These are phyloP conservation scores for Chaetomium sp. DNA, from an alignment of 2,329 filamentous ascomycete genomes.

Conservation along the genomic window DNA sequence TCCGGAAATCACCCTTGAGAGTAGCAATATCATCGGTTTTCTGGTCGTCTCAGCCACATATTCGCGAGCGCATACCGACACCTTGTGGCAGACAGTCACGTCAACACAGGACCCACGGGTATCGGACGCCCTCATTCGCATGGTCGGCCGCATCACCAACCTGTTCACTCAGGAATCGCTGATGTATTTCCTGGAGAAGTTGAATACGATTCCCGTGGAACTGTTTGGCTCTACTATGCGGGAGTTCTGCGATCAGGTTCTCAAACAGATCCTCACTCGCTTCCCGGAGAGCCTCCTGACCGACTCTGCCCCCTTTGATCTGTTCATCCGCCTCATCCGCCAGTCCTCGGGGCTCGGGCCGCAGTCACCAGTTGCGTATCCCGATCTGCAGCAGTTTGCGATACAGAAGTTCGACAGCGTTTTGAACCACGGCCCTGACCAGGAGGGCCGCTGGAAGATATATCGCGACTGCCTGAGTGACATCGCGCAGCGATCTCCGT, in stretches of 20 bases:
- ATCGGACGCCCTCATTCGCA: slow-evolving; percentile 74
- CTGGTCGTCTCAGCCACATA: slow-evolving; percentile 78
- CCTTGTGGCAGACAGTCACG: slow-evolving; percentile 80
- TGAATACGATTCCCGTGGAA: slow-evolving; percentile 64
- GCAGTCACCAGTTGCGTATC: slow-evolving; percentile 58
- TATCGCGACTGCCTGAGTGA: slow-evolving; percentile 69
- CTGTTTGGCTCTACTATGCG: slow-evolving; percentile 64
- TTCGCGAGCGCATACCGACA: slow-evolving; percentile 69
- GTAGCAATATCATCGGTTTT: slow-evolving; percentile 84
- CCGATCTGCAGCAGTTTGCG: slow-evolving; percentile 66
- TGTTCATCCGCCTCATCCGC: slow-evolving; percentile 68
- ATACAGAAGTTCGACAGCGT: slow-evolving; percentile 62
- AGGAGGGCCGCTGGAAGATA: slow-evolving; percentile 61
- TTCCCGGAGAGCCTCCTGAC: slow-evolving; percentile 41
- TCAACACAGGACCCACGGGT: slow-evolving; percentile 82
- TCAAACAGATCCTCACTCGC: slow-evolving; percentile 53
- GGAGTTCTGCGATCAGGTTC: slow-evolving; percentile 60
- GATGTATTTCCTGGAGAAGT: slow-evolving; percentile 70
- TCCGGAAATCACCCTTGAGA: slow-evolving; percentile 81
- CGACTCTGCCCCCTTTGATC: slow-evolving; percentile 50
- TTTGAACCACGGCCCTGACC: slow-evolving; percentile 56
- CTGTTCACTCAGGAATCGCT: slow-evolving; percentile 55
- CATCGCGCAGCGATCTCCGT: slow-evolving; percentile 63
- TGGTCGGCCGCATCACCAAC: slow-evolving; percentile 56
- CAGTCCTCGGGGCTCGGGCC: slow-evolving; percentile 64